Evolutionary conservation across 2,329 filamentous ascomycete genomes (phyloP), one percentile per base, ranked within the genome.

Genomic region (Fusarium vanettenii): DNA sequence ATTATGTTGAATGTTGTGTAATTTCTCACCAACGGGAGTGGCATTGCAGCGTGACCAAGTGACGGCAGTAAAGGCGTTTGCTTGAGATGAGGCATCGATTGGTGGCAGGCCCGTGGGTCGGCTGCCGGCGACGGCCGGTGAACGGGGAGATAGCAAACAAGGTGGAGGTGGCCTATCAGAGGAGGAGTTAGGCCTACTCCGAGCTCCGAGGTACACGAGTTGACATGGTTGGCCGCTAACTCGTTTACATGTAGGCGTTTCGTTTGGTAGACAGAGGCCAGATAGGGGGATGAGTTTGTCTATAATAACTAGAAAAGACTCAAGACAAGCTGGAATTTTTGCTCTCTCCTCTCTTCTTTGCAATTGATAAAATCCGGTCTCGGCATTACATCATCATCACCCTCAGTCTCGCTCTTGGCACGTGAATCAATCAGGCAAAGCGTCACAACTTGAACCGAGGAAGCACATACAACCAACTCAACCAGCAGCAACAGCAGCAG

Each of bases 111-210:
- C 48, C 48, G 48, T 55, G 48, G 48, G 59, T 79, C 77, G 77
- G 77, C 75, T 75, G 74, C 56, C 77, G 77, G 76, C 77, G 77
- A 78, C 69, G 60, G 72, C 77, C 77, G 77, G 72, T 63, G 65
- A 55, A 31, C 18, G 27, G 48, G 18, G 11, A 55, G 56, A 65
- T 31, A 60, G 59, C 39, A 64, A 55, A 60, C 48, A 37, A 29
- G 64, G 71, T 73, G 76, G 76, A 77, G 68, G 63, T 60, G 75
- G 73, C 76, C 76, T 78, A 78, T 78, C 76, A 73, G 43, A 50
- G 57, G 45, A 20, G 60, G 43, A 20, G 18, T 55, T 55, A 74
- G 50, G 63, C 66, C 59, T 73, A 55, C 45, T 69, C 65, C 59
- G 59, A 67, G 65, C 59, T 57, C 59, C 65, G 43, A 61, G 62